phyloP scores from a whole-genome alignment of 352 stramenopile genomes.

The Globisporangium abappressorium region DNA sequence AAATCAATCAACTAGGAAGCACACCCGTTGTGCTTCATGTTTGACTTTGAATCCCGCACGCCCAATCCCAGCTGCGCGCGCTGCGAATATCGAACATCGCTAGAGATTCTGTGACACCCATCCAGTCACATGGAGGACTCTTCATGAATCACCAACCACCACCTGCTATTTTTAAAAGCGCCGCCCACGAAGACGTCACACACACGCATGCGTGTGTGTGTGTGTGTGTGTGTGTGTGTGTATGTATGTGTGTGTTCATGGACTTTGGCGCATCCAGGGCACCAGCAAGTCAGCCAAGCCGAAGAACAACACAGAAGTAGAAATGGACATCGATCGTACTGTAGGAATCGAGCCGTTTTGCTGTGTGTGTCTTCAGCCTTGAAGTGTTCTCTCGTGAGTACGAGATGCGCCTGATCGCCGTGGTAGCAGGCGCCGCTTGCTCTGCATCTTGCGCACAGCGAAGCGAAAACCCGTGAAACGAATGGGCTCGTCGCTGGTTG shows the following conservation, averaged over 20 bases:
- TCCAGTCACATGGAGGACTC: background rate
- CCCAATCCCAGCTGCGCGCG: background rate
- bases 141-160: background rate
- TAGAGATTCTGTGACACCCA: conserved; percentile 11
- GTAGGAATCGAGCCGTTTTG: background rate
- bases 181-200: background rate
- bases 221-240: background rate
- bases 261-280: too few relatives aligned
- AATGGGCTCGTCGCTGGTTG: conserved; percentile 21
- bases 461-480: conserved; percentile 1
- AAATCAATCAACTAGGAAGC: background rate
- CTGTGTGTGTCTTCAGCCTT: background rate
- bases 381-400: background rate
- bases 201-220: background rate
- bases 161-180: background rate
- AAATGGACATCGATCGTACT: background rate
- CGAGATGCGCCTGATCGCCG: conserved; percentile 7
- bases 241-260: too few relatives aligned
- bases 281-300: too few relatives aligned
- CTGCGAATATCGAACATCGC: conserved; percentile 1
- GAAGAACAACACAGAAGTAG: background rate
- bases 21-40: background rate
- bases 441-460: conserved; percentile 5
- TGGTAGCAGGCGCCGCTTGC: background rate
- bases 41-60: background rate